A percentile compares a stretch with the other conserved stretches of the same genome.
Conservation (phyloP, 345 rosid species). For the Crucihimalaya himalaica region DNA sequence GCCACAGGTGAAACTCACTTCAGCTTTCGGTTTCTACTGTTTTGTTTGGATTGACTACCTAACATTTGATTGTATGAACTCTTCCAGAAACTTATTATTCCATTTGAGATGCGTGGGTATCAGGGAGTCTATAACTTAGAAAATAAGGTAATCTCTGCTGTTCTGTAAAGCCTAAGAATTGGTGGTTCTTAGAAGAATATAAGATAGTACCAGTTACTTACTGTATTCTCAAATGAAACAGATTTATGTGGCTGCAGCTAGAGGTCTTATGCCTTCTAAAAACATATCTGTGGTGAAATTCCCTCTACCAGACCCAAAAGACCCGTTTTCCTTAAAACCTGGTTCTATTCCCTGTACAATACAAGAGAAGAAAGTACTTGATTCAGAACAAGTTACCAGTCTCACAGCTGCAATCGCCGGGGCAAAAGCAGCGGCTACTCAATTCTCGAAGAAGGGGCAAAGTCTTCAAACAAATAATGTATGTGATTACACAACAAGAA, state of each 20-base stretch:
- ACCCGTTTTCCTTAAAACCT: constrained; percentile 75
- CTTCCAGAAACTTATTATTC: constrained; percentile 70
- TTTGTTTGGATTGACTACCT: not conserved
- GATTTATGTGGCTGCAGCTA: constrained; percentile 71
- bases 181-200: not conserved
- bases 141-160: constrained; percentile 59
- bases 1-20: constrained; percentile 61
- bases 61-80: not conserved
- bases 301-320: constrained; percentile 68
- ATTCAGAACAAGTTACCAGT: constrained; percentile 48
- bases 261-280: constrained; percentile 69
- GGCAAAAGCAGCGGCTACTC: constrained; percentile 83
- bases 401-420: constrained; percentile 80
- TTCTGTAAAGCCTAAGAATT: not conserved
- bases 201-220: not conserved
- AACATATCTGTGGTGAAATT: constrained; percentile 63
- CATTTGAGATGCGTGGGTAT: constrained; percentile 94
- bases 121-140: constrained; percentile 92
- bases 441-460: constrained; percentile 63
- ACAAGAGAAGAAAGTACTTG: constrained; percentile 40
- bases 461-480: constrained; percentile 20
- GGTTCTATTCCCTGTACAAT: constrained; percentile 51
- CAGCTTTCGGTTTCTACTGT: not conserved
- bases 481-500: constrained; percentile 30
- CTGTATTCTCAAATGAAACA: constrained; percentile 29